Base-by-base conservation (phyloP, 306 rosid genomes). In the Cucurbita ficifolia region DNA sequence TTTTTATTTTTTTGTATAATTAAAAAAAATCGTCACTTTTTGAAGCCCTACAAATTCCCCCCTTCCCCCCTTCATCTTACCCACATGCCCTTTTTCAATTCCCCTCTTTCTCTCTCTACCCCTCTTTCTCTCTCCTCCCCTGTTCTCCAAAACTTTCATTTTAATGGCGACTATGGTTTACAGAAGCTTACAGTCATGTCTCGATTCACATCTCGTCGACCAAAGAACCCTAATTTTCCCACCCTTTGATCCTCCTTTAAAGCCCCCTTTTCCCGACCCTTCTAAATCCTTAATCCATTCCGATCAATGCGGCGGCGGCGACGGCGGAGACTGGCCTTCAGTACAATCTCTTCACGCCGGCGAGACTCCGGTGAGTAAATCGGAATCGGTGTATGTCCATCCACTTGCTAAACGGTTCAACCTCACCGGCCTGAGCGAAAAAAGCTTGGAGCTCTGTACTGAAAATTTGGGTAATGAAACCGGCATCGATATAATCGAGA, bases 401-500 rank as follows among this genome's bases (percentile, higher is more conserved):
- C 95, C 96, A 17, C 83, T 83, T 10, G 79, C 76, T 8, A 89
- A 84, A 72, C 79, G 85, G 39, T 82, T 88, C 13, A 73, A 84
- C 3, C 22, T 76, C 61, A 14, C 43, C 2, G 35, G 73, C 17
- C 88, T 94, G 0, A 85, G 87, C 56, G 86, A 84, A 13, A 83
- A 74, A 42, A 94, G 99, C 80, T 78, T 94, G 76, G 70, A 84
- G 42, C 46, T 94, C 53, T 94, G 99, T 80, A 94, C 99, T 0
- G 99, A 94, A 73, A 88, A 89, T 50, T 73, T 94, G 17, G 99
- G 99, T 5, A 90, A 76, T 19, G 99, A 94, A 74, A 94, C 95
- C 0, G 97, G 99, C 46, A 85, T 86, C 35, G 87, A 88, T 82
- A 85, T 86, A 52, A 80, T 51, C 1, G 92, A 82, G 46, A 79